Evolutionary conservation across 768 basidiomycete species (phyloP).

Genomic region (Crepidotus variabilis): DNA sequence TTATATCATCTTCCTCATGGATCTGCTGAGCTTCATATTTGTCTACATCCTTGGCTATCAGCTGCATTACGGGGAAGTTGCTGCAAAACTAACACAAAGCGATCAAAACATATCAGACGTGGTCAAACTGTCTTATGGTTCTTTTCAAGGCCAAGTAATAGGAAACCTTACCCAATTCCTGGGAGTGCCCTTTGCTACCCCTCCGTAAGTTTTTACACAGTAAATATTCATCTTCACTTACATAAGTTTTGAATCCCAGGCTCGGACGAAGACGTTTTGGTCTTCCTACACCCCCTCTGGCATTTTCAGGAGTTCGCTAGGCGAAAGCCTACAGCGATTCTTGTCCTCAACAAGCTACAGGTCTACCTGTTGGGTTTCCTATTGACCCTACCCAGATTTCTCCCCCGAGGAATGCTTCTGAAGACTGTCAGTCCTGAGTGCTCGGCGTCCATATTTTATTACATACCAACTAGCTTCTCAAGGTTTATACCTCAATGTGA

Average conservation of each 20-base stretch:
- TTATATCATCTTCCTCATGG: no score
- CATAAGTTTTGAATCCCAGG: background rate
- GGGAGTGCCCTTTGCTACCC: slow-evolving; percentile 1
- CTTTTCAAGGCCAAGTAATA: slow-evolving; percentile 9
- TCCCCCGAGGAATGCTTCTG: background rate
- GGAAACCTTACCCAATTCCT: background rate
- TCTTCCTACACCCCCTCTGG: background rate
- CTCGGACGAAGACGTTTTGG: background rate
- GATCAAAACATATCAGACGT: no score
- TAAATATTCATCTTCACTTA: background rate
- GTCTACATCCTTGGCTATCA: no score
- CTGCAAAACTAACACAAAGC: no score
- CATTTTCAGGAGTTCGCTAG: background rate
- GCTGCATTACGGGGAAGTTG: no score
- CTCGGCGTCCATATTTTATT: background rate
- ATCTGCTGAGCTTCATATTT: no score
- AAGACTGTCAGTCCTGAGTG: background rate
- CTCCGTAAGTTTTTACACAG: background rate
- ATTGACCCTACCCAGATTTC: background rate
- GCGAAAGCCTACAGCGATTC: background rate
- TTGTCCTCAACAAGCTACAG: slow-evolving; percentile 1
- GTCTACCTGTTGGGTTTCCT: no score
- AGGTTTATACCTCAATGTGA: slow-evolving; percentile 16
- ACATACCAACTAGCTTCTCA: background rate
- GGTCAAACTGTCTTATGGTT: no score